Conservation (phyloP, 257 asterid genomes). For the Gentiana macrophylla region DNA sequence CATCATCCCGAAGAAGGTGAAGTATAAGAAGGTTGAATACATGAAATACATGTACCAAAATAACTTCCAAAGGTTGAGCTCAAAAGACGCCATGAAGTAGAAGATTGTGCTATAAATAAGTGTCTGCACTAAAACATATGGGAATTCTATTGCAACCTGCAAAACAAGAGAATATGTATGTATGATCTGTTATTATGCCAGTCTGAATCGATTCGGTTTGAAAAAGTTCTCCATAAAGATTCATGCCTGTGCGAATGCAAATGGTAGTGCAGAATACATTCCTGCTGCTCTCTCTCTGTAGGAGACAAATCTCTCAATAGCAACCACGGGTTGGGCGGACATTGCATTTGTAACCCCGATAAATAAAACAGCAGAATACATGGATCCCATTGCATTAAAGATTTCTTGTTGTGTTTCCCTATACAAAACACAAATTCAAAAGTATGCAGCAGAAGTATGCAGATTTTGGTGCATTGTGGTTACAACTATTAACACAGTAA, state of each 20-base stretch:
- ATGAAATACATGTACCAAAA: conserved; percentile 59
- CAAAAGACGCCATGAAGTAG: conserved; percentile 70
- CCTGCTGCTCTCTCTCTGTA: conserved; percentile 93
- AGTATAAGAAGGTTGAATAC: conserved; percentile 72
- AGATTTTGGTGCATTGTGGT: too few species aligned
- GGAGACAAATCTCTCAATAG: conserved; percentile 77
- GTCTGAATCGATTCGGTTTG: background rate
- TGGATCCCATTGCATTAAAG: conserved; percentile 88
- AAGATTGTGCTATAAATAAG: conserved; percentile 56
- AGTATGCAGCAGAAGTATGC: too few species aligned
- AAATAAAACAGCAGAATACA: conserved; percentile 78
- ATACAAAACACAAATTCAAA: background rate
- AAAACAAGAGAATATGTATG: background rate
- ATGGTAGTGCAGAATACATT: conserved; percentile 87
- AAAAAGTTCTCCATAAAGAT: conserved; percentile 68
- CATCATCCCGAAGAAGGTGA: conserved; percentile 94
- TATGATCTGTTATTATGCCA: too few species aligned
- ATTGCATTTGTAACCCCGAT: conserved; percentile 73
- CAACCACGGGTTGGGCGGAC: conserved; percentile 85
- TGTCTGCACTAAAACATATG: conserved; percentile 63
- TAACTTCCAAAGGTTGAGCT: conserved; percentile 48
- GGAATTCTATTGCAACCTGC: conserved; percentile 81
- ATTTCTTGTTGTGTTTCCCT: conserved; percentile 83
- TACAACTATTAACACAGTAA: too few species aligned
- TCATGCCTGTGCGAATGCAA: conserved; percentile 45